phyloP scores from a whole-genome alignment of 1,139 yeast species.

The Geotrichum bryndzae region DNA sequence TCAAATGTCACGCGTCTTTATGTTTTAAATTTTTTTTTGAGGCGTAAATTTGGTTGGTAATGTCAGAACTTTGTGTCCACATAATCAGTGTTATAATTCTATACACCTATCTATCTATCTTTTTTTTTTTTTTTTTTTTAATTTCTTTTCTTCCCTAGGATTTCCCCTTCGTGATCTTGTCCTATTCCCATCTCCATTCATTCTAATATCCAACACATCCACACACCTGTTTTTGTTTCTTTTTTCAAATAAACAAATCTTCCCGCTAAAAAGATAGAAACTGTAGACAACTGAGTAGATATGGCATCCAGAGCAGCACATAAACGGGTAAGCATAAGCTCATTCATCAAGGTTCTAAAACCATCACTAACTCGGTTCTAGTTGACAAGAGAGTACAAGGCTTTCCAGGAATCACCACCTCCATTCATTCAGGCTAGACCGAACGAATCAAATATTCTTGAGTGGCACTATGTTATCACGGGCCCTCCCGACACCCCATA shows the following conservation, averaged over 20 bases:
- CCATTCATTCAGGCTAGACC: slow-evolving; percentile 83
- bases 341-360: not conserved
- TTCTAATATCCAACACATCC: not conserved
- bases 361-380: slow-evolving; percentile 14
- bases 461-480: slow-evolving; percentile 72
- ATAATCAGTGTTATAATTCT: too few species aligned
- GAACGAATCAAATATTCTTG: slow-evolving; percentile 66
- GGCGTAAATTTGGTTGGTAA: not conserved
- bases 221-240: not conserved
- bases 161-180: too few species aligned
- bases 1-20: too few species aligned
- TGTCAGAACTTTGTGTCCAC: not conserved
- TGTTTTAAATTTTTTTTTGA: too few species aligned
- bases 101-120: not conserved
- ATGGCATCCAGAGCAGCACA: slow-evolving; percentile 37
- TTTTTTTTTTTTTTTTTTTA: too few species aligned
- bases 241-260: not conserved
- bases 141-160: too few species aligned
- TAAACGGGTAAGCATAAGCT: slow-evolving; percentile 29
- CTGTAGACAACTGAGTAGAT: slow-evolving; percentile 1
- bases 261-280: not conserved
- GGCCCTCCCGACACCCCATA: slow-evolving; percentile 90
- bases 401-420: slow-evolving; percentile 67
- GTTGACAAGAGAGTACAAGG: slow-evolving; percentile 73
- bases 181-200: not conserved